Evolutionary conservation across 306 rosid species (phyloP), one percentile per base, ranked within the genome.

Genomic region (Malus orientalis): DNA sequence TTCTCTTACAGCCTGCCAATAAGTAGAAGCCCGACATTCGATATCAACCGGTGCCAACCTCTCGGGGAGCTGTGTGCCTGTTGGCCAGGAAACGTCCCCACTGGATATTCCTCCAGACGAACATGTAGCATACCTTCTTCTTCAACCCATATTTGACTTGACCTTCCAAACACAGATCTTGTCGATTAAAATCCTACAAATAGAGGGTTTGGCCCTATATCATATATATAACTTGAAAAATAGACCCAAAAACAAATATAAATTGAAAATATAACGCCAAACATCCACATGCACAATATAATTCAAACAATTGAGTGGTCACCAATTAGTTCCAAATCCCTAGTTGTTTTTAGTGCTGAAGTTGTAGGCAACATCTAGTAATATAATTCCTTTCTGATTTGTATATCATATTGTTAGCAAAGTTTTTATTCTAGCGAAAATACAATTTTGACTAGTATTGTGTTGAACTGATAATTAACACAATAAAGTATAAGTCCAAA

Each of bases 41-140:
- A 23, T 23, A 23, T 23, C 25, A 23, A 23, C 25, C 25, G 25
- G 25, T 1, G 25, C 25, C 25, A 23, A 23, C 25, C 25, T 25
- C 25, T 25, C 25, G 25, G 25, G 25, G 1, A 25, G 25, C 25
- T 25, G 25, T 25, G 25, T 23, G 25, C 25, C 25, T 23, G 25
- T 23, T 23, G 25, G 25, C 25, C 25, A 25, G 25, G 25, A 25
- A 25, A 23, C 25, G 25, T 23, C 25, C 25, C 25, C 25, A 23
- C 25, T 23, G 1, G 25, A 23, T 23, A 23, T 23, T 23, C 25
- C 25, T 23, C 25, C 25, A 23, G 25, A 23, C 25, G 25, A 23
- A 23, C 25, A 23, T 89, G 97, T 69, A 93, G 83, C 93, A 93
- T 91, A 68, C 96, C 97, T 78, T 91, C 98, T 70, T 97, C 97